Conservation (phyloP, 495 filamentous ascomycete species). For the Penicillium parvum region DNA sequence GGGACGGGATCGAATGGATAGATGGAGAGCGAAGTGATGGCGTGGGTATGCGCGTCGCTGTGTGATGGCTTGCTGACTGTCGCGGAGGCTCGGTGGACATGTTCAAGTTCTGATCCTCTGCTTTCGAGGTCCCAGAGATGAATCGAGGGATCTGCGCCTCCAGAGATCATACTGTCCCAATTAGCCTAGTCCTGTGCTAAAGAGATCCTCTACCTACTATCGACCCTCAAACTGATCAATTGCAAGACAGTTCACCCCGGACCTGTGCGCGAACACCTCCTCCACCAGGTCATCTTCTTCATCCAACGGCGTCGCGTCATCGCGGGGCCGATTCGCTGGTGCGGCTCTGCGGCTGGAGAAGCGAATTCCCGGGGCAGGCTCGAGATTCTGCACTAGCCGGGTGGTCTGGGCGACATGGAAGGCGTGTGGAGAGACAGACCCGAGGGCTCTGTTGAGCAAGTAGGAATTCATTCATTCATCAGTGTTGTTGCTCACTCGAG, state of each 20-base stretch:
- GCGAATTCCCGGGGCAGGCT: constrained; percentile 56
- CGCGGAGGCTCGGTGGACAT: constrained; percentile 49
- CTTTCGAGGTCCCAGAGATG: constrained; percentile 78
- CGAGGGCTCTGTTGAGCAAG: constrained; percentile 67
- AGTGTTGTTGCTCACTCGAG: constrained; percentile 5
- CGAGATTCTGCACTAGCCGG: constrained; percentile 55
- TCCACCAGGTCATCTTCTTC: constrained; percentile 23
- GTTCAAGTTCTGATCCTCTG: constrained; percentile 31
- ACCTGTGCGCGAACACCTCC: constrained; percentile 58
- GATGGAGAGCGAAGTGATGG: constrained; percentile 80
- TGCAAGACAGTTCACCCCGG: constrained; percentile 70
- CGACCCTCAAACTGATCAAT: constrained; percentile 74
- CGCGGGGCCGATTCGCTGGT: constrained; percentile 6
- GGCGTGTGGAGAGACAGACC: constrained; percentile 53
- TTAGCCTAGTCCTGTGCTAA: constrained; percentile 4
- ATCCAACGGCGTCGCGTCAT: constrained; percentile 11
- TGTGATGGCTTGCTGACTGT: constrained; percentile 41
- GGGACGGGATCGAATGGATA: constrained; percentile 76
- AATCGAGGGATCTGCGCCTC: constrained; percentile 73
- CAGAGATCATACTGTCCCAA: constrained; percentile 66
- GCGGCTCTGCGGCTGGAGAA: constrained; percentile 58
- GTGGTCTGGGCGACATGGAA: constrained; percentile 62
- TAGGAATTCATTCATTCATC: constrained; percentile 73
- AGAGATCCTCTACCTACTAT: constrained; percentile 53
- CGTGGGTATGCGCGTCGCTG: constrained; percentile 60